Percentiles rank a stretch among this genome's conserved stretches.
These are phyloP conservation scores for Diaporthe batatas DNA, from an alignment of 2,329 filamentous ascomycete species.

Conservation along the genomic window DNA sequence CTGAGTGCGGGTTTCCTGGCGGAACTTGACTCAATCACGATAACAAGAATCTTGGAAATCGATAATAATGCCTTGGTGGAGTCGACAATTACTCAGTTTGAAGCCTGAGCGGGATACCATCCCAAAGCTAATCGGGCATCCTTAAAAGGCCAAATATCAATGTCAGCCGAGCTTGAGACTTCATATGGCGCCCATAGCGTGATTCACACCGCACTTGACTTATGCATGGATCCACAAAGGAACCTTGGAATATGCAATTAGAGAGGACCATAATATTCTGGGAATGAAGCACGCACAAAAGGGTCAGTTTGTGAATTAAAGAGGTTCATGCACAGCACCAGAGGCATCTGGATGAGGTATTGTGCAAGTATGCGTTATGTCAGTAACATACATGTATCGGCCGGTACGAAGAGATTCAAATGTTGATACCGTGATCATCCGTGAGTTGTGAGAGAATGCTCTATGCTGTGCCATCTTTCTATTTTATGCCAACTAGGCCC, in stretches of 20 bases:
- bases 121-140: background rate
- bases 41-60: background rate
- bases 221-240: background rate
- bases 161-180: background rate
- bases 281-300: background rate
- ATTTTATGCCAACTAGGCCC: background rate
- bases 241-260: constrained; percentile 6
- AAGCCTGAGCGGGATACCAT: background rate
- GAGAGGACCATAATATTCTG: background rate
- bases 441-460: background rate
- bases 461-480: background rate
- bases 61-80: background rate
- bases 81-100: background rate
- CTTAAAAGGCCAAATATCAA: too few species aligned
- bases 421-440: background rate
- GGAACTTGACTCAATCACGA: background rate
- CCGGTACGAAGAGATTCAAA: background rate
- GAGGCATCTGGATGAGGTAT: background rate
- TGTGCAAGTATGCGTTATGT: background rate
- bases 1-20: background rate
- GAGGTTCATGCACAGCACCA: background rate
- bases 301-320: background rate
- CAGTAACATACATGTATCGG: background rate
- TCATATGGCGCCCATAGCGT: background rate
- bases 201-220: background rate